Percentiles rank a stretch among this genome's conserved stretches.
Evolutionary conservation across 768 basidiomycete genomes (phyloP).

Genomic region (Russula virescens): DNA sequence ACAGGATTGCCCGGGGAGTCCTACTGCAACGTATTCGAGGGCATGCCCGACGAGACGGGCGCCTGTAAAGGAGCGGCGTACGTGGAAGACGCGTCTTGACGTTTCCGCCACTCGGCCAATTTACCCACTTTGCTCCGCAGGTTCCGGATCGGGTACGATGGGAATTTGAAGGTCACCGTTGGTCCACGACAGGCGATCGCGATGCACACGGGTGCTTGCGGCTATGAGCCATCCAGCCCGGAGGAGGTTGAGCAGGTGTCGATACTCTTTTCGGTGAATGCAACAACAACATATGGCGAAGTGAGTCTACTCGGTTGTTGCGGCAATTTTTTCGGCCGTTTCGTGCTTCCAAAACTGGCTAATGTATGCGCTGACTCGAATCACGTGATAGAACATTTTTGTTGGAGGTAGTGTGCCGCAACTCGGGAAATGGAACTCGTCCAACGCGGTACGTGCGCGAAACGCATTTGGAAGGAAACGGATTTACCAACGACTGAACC

Average conservation of each 20-base stretch:
- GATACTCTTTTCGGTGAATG: conserved; percentile 42
- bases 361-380: background rate
- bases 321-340: too few species aligned
- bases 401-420: conserved; percentile 51
- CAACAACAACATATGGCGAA: conserved; percentile 44
- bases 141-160: conserved; percentile 9
- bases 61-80: conserved; percentile 49
- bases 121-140: conserved; percentile 12
- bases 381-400: conserved; percentile 47
- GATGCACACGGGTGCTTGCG: conserved; percentile 24
- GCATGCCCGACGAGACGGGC: conserved; percentile 34
- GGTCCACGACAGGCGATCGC: conserved; percentile 28
- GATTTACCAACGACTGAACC: background rate
- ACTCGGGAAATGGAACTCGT: conserved; percentile 48
- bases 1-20: conserved; percentile 52
- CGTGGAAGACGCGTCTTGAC: background rate
- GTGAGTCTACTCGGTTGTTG: too few species aligned
- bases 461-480: too few species aligned
- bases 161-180: conserved; percentile 27
- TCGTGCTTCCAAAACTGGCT: too few species aligned
- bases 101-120: background rate
- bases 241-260: conserved; percentile 4
- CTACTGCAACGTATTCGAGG: conserved; percentile 63
- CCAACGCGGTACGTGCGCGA: conserved; percentile 36
- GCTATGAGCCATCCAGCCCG: background rate